Percentiles rank a stretch among this genome's conserved stretches.
These are phyloP conservation scores for Suhomyces choctaworum DNA, from an alignment of 1,139 yeast species.

Conservation along the genomic window DNA sequence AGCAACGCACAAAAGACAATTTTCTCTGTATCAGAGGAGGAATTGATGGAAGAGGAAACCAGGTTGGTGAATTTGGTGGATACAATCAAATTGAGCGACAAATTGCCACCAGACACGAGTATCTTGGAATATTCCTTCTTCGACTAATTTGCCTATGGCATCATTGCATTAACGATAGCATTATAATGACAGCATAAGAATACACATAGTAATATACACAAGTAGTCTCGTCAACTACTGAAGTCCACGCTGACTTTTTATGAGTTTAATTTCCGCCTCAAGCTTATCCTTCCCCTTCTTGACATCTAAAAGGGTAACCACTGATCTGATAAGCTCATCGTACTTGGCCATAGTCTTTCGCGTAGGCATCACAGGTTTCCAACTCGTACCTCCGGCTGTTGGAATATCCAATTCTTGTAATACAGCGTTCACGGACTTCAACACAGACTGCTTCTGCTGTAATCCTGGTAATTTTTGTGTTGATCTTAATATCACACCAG, in stretches of 20 bases:
- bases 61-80: not conserved
- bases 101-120: not conserved
- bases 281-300: conserved; percentile 87
- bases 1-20: not conserved
- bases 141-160: not conserved
- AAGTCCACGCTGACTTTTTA: conserved; percentile 49
- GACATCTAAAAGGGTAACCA: conserved; percentile 74
- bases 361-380: conserved; percentile 87
- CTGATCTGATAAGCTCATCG: conserved; percentile 73
- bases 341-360: conserved; percentile 75
- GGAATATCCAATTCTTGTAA: conserved; percentile 77
- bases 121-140: not conserved
- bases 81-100: not conserved
- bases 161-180: not conserved
- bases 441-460: conserved; percentile 59
- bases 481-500: conserved; percentile 82
- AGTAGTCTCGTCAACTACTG: conserved; percentile 16
- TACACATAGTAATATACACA: not conserved
- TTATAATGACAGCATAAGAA: conserved; percentile 1
- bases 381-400: conserved; percentile 54
- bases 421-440: conserved; percentile 70
- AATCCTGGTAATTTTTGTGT: conserved; percentile 50
- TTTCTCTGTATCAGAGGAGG: not conserved
- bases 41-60: conserved; percentile 2
- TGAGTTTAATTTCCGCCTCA: conserved; percentile 72